Conservation (phyloP, 73 alveolate genomes). For the Tetrahymena elliotti region DNA sequence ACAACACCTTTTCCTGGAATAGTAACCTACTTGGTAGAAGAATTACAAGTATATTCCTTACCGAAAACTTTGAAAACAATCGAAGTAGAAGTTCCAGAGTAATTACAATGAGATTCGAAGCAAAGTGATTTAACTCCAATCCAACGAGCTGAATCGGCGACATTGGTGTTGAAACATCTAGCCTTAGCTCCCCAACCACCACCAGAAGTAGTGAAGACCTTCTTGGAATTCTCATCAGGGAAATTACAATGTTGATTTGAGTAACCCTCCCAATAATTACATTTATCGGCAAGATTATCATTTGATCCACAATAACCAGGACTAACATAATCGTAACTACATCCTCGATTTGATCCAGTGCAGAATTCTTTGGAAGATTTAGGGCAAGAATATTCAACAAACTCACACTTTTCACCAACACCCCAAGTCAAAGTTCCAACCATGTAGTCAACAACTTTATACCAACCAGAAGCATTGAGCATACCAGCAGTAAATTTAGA, state of each 20-base stretch:
- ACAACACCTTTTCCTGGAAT: not conserved
- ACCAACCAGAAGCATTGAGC: not conserved
- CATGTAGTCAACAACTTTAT: not conserved
- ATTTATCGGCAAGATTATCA: not conserved
- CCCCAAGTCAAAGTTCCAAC: not conserved
- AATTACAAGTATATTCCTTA: not conserved
- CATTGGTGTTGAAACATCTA: not conserved
- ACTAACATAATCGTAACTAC: not conserved
- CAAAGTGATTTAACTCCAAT: not conserved
- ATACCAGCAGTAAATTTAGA: slow-evolving; percentile 9
- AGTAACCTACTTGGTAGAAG: not conserved
- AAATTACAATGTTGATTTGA: not conserved
- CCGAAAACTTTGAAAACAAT: not conserved
- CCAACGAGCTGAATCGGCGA: not conserved
- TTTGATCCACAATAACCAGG: not conserved
- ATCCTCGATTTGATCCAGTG: not conserved
- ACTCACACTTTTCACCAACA: not conserved
- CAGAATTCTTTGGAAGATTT: not conserved
- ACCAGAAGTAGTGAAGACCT: not conserved
- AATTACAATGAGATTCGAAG: not conserved
- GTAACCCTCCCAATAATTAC: not conserved
- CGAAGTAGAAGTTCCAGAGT: not conserved
- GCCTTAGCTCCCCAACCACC: not conserved
- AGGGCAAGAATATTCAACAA: not conserved
- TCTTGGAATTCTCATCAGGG: not conserved